Evolutionary conservation across 2,329 filamentous ascomycete species (phyloP), one percentile per base, ranked within the genome.

Genomic region (Fusarium redolens): DNA sequence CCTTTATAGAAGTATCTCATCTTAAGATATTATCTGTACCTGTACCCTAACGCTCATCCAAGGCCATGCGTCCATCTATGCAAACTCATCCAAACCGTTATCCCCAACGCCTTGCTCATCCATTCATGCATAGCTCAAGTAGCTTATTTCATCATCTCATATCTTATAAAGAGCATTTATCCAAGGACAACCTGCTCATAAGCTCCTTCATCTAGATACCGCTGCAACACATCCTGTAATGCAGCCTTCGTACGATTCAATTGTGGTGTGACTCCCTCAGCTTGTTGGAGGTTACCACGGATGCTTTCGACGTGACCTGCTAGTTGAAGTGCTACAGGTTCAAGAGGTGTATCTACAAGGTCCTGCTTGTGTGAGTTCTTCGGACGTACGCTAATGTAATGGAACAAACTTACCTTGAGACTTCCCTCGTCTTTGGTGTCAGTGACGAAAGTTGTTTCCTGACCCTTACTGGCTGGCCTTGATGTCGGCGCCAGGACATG

Each of bases 281-380:
- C 85, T 79, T 89, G 88, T 63, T 83, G 80, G 43, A 90, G 80
- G 74, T 90, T 90, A 47, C 81, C 81, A 61, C 81, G 82, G 76
- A 91, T 86, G 73, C 86, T 90, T 67, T 90, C 87, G 80, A 89
- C 86, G 70, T 90, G 88, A 58, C 79, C 88, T 15, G 82, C 81
- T 22, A 90, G 82, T 76, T 89, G 87, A 20, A 82, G 78, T 0
- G 83, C 85, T 7, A 89, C 75, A 4, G 79, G 78, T n/a, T 83
- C 73, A 20, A 89, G 75, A 48, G 87, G 85, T 25, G 84, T 81
- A 37, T 86, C 82, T 35, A 81, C 71, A 15, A 85, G 68, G 40
- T 81, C 80, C 82, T 86, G 10, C 6, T 14, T 10, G 20, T 57
- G 30, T 73, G 45, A 66, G 58, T 38, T 41, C 40, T 25, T 20